Conservation (phyloP, 805 yeast genomes). For the Komagataella pseudopastoris region DNA sequence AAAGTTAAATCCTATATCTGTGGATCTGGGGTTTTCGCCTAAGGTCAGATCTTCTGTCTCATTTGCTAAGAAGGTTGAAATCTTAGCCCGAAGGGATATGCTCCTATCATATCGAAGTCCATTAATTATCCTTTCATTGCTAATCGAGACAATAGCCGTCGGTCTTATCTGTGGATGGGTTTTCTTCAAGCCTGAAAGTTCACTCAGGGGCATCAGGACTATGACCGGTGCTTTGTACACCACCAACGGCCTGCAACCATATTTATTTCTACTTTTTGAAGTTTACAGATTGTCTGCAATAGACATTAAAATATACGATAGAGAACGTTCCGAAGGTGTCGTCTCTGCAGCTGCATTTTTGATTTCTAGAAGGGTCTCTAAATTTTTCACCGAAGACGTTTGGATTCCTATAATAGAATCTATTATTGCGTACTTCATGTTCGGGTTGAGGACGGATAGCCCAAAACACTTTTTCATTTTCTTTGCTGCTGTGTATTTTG, state of each 20-base stretch:
- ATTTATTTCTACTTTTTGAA: slow-evolving; percentile 42
- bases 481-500: slow-evolving; percentile 44
- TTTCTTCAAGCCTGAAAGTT: slow-evolving; percentile 47
- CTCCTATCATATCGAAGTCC: slow-evolving; percentile 36
- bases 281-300: slow-evolving; percentile 39
- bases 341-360: slow-evolving; percentile 58
- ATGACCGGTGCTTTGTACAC: slow-evolving; percentile 37
- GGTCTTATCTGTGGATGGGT: slow-evolving; percentile 68
- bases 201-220: slow-evolving; percentile 55
- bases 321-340: slow-evolving; percentile 62
- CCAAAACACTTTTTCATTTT: slow-evolving; percentile 44
- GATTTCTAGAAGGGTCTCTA: slow-evolving; percentile 50
- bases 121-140: slow-evolving; percentile 28
- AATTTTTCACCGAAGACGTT: slow-evolving; percentile 56
- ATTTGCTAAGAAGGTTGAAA: slow-evolving; percentile 27
- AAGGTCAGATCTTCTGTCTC: slow-evolving; percentile 5
- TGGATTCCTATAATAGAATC: slow-evolving; percentile 48
- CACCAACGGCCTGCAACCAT: slow-evolving; percentile 38
- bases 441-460: slow-evolving; percentile 41
- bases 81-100: slow-evolving; percentile 31
- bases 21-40: neutral
- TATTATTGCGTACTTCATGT: slow-evolving; percentile 59
- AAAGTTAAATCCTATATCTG: neutral
- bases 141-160: slow-evolving; percentile 29
- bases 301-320: slow-evolving; percentile 41